Evolutionary conservation across 805 yeast species (phyloP), one percentile per base, ranked within the genome.

Genomic region (Starmerella apicola): DNA sequence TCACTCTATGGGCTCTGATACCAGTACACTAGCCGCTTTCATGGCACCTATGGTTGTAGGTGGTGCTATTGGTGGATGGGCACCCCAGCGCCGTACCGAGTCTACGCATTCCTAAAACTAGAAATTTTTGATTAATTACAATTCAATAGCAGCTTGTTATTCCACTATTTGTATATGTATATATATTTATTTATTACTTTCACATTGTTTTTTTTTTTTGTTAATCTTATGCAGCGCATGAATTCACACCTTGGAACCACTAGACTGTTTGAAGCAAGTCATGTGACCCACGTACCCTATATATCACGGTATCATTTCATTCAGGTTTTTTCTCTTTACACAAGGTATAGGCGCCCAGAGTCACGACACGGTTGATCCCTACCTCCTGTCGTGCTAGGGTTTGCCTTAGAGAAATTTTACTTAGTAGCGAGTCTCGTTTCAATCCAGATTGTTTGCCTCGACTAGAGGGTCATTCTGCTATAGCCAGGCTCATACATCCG

Each of bases 41-140:
- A 66, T 71, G 69, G 72, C 71, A 4, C 76, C 76, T 1, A 65
- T 72, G 15, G 62, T 70, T 39, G 74, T 71, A 9, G 73, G 74
- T 22, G 76, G 76, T 27, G 76, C 76, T 4, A 66, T 71, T 32
- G 76, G 74, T 13, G 76, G 76, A 10, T 51, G 54, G 54, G 35
- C 41, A 18, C 54, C 50, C 3, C 29, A 29, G 4, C 41, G 39
- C 1, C 33, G 33, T 23, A 32, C 34, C 13, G 27, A 24, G 13
- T 9, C 27, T 9, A 24, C 12, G 13, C 13, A 24, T 9, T 9
- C 27, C 27, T 24, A 13, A 24, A 9, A 24, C 9, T 24, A n/a
- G n/a, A n/a, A n/a, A n/a, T n/a, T n/a, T n/a, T n/a, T n/a, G n/a
- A n/a, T n/a, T n/a, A n/a, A n/a, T n/a, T n/a, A n/a, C n/a, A n/a